A percentile compares a stretch with the other conserved stretches of the same genome.
Conservation (phyloP, 2,329 filamentous ascomycete species). For the Fusarium nanum region DNA sequence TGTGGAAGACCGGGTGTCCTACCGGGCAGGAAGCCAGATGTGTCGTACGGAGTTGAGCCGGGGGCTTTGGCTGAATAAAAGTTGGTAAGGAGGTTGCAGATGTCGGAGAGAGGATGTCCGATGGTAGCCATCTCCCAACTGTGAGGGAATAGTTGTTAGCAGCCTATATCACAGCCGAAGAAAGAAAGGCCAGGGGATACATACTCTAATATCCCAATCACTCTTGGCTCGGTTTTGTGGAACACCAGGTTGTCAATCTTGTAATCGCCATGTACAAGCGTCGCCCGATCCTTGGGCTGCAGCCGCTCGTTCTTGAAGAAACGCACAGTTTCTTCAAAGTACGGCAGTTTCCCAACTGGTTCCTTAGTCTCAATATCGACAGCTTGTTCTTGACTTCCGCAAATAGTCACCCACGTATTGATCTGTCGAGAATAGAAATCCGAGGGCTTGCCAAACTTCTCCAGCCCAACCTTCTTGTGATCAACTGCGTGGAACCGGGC, state of each 20-base stretch:
- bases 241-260: constrained; percentile 95
- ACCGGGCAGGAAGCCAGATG: constrained; percentile 69
- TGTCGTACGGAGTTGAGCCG: constrained; percentile 43
- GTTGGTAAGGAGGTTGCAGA: constrained; percentile 76
- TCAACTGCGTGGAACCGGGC: constrained; percentile 85
- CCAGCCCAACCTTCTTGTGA: constrained; percentile 73
- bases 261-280: constrained; percentile 93
- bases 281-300: constrained; percentile 81
- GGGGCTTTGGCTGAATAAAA: constrained; percentile 53
- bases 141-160: constrained; percentile 23
- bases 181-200: constrained; percentile 43
- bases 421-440: constrained; percentile 92
- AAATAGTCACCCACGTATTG: constrained; percentile 83
- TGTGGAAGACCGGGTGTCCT: constrained; percentile 71
- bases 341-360: constrained; percentile 83
- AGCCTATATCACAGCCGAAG: background rate
- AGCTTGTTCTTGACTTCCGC: constrained; percentile 78
- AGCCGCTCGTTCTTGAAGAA: constrained; percentile 78
- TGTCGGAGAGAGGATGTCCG: constrained; percentile 92
- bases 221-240: constrained; percentile 85
- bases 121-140: constrained; percentile 98
- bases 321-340: constrained; percentile 80
- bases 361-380: constrained; percentile 81
- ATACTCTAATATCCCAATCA: constrained; percentile 91
- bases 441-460: constrained; percentile 75